Evolutionary conservation across 768 basidiomycete species (phyloP), one percentile per base, ranked within the genome.

Genomic region (Hypholoma sublateritium): DNA sequence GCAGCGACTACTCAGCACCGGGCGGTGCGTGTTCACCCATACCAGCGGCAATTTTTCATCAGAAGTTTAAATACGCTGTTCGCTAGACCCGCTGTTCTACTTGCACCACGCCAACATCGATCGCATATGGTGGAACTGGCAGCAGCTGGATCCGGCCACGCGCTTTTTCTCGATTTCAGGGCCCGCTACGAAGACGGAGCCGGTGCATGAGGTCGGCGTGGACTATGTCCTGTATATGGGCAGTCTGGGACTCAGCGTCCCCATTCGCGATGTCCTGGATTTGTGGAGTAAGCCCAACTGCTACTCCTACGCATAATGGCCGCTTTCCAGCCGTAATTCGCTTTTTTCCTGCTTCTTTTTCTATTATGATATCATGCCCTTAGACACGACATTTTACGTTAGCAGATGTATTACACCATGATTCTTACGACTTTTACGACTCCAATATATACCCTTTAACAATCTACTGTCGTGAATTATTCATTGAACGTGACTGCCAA

Each of bases 81-180:
- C 44, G 12, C 12, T 25, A 58, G 60, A 58, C 36, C 57, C 60
- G 19, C 45, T 77, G 8, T 75, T 75, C 62, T 74, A 72, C 56
- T 59, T 74, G 11, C 73, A 75, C 55, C 73, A 77, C 52, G 69
- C 70, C 6, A 72, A 72, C 49, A 58, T 77, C 19, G 73, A 75
- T 43, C 67, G 73, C 6, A 62, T 77, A 2, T 77, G 75, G 75
- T 74, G 73, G 75, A 32, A 59, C 5, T 78, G 77, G 77, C 75
- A 76, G 44, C 59, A 61, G 19, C 5, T 32, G 5, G 28, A 5
- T 51, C 59, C 32, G 19, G 37, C 49, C 2, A 58, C 55, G 2
- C 68, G 72, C 25, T 50, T 76, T 21, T 67, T 66, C 32, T 71
- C 72, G 14, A 66, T 77, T 5, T 72, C 73, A 2, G 75, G 75